Conservation (phyloP, 306 rosid genomes). For the Abrus precatorius region DNA sequence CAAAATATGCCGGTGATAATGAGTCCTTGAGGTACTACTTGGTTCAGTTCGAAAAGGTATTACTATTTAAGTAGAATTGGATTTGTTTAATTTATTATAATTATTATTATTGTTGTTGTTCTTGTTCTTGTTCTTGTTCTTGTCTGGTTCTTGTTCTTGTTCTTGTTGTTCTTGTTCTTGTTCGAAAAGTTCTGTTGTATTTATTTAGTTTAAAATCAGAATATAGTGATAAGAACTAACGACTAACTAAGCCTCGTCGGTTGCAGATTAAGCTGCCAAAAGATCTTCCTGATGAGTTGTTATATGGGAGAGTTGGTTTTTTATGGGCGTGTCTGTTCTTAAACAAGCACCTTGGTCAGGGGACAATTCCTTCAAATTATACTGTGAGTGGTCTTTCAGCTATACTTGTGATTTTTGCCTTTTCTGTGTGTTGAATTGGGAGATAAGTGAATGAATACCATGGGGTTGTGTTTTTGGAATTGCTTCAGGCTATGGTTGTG, state of each 20-base stretch:
- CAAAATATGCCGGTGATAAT: slow-evolving; percentile 62
- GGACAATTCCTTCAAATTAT: slow-evolving; percentile 62
- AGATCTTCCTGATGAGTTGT: slow-evolving; percentile 76
- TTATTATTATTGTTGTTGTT: not conserved
- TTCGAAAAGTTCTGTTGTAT: not conserved
- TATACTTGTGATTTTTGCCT: slow-evolving; percentile 17
- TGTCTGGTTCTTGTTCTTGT: too few relatives aligned
- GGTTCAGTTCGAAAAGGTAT: slow-evolving; percentile 68
- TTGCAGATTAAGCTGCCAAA: slow-evolving; percentile 75
- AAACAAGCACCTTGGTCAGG: slow-evolving; percentile 71
- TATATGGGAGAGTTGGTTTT: slow-evolving; percentile 79
- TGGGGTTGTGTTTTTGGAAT: slow-evolving; percentile 29
- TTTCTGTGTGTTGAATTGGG: slow-evolving; percentile 12
- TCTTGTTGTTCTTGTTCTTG: too few relatives aligned
- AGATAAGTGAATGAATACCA: not conserved
- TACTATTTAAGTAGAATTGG: not conserved
- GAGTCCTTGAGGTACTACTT: slow-evolving; percentile 61
- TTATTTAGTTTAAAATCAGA: not conserved
- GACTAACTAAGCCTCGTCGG: not conserved
- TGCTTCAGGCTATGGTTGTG: slow-evolving; percentile 57
- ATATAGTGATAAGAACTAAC: not conserved
- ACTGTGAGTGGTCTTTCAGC: slow-evolving; percentile 58
- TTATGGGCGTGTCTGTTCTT: slow-evolving; percentile 79
- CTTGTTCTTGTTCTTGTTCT: not conserved
- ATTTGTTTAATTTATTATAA: not conserved